Conservation (phyloP, 2,329 filamentous ascomycete genomes). For the Kalmusia sp. region DNA sequence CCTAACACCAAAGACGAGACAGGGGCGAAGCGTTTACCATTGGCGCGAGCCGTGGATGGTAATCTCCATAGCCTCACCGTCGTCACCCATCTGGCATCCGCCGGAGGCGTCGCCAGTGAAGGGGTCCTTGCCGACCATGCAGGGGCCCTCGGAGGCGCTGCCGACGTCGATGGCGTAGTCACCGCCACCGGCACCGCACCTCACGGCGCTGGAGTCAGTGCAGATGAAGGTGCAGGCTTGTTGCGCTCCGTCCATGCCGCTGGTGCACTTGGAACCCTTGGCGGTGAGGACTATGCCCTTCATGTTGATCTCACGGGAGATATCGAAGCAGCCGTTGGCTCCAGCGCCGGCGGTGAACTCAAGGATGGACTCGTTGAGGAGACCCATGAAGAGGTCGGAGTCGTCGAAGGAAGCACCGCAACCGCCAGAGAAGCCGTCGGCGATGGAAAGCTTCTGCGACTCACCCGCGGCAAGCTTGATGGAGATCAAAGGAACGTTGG, state of each 20-base stretch:
- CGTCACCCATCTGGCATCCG: slow-evolving; percentile 39
- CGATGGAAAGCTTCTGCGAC: slow-evolving; percentile 48
- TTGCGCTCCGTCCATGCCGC: slow-evolving; percentile 44
- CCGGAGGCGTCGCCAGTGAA: slow-evolving; percentile 35
- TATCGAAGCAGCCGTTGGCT: slow-evolving; percentile 48
- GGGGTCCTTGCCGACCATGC: slow-evolving; percentile 37
- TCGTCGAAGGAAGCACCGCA: slow-evolving; percentile 49
- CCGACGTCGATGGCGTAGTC: slow-evolving; percentile 48
- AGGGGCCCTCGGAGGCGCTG: slow-evolving; percentile 24
- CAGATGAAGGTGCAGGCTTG: slow-evolving; percentile 53
- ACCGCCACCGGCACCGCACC: slow-evolving; percentile 43
- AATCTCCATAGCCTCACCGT: slow-evolving; percentile 37
- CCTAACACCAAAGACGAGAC: slow-evolving; percentile 14
- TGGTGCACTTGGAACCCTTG: slow-evolving; percentile 49
- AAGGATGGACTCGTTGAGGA: slow-evolving; percentile 18
- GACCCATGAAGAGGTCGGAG: slow-evolving; percentile 35
- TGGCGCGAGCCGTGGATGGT: slow-evolving; percentile 16
- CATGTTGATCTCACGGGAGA: slow-evolving; percentile 56
- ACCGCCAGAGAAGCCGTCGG: slow-evolving; percentile 47
- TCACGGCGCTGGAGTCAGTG: slow-evolving; percentile 30
- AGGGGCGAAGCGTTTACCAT: slow-evolving; percentile 17
- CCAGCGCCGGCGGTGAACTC: slow-evolving; percentile 24
- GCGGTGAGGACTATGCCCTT: slow-evolving; percentile 49
- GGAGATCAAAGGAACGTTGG: slow-evolving; percentile 44
- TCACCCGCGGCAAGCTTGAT: slow-evolving; percentile 48